Evolutionary conservation across 1,284 basidiomycete genomes (phyloP).

Genomic region (Rhodotorula sp.): DNA sequence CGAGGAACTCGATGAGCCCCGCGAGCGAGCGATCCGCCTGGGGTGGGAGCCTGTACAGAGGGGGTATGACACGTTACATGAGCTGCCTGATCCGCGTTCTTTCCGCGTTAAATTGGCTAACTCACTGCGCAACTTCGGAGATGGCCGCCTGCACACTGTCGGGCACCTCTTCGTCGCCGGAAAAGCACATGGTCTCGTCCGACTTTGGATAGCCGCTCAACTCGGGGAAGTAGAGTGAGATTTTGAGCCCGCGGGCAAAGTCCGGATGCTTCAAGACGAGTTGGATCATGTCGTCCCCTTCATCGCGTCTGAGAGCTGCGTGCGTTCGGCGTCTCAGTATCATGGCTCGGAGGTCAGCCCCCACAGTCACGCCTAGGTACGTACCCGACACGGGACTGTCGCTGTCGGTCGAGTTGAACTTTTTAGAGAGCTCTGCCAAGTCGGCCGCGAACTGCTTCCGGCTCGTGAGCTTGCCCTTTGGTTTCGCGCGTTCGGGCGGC

Average conservation of each 20-base stretch:
- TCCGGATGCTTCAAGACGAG: conserved; percentile 22
- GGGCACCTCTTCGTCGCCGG: conserved; percentile 24
- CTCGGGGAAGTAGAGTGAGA: conserved; percentile 37
- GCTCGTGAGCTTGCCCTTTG: conserved; percentile 36
- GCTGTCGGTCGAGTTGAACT: not conserved
- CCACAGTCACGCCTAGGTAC: not conserved
- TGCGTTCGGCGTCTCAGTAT: too few species aligned
- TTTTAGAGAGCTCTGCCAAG: conserved; percentile 1
- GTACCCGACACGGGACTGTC: not conserved
- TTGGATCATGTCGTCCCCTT: conserved; percentile 31
- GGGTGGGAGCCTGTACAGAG: conserved; percentile 13
- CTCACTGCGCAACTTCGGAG: conserved; percentile 30
- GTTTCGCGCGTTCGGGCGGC: not conserved
- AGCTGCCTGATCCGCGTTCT: not conserved
- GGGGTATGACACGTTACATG: not conserved
- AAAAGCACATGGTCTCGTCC: conserved; percentile 34
- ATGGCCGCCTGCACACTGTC: conserved; percentile 19
- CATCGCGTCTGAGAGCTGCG: conserved; percentile 29
- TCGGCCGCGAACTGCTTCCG: conserved; percentile 35
- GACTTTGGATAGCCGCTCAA: conserved; percentile 30
- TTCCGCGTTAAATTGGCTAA: not conserved
- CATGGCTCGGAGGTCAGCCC: too few species aligned
- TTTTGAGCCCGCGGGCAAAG: conserved; percentile 14
- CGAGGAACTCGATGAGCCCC: conserved; percentile 34
- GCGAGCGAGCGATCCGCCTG: conserved; percentile 32